A percentile compares a stretch with the other conserved stretches of the same genome.
These are phyloP conservation scores for Pulveroboletus ravenelii DNA, from an alignment of 768 basidiomycete genomes.

Conservation along the genomic window DNA sequence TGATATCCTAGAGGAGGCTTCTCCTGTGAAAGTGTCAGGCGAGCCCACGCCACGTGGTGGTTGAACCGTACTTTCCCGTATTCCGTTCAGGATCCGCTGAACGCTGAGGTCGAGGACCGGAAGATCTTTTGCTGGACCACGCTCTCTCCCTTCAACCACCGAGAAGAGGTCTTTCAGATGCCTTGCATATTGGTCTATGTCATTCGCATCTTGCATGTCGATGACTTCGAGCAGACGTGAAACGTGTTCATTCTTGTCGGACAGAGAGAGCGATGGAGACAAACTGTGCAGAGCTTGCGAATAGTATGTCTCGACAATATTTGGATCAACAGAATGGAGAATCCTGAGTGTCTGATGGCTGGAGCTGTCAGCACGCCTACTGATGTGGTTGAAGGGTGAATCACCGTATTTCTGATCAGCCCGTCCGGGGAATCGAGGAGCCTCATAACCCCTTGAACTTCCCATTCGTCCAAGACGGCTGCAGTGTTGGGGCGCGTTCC, in stretches of 20 bases:
- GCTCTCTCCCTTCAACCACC: slow-evolving; percentile 32
- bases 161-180: slow-evolving; percentile 42
- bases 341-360: slow-evolving; percentile 53
- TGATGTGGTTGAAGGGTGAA: slow-evolving; percentile 4
- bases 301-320: slow-evolving; percentile 55
- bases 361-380: slow-evolving; percentile 1
- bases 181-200: slow-evolving; percentile 57
- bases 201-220: slow-evolving; percentile 40
- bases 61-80: slow-evolving; percentile 44
- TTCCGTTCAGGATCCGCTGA: slow-evolving; percentile 47
- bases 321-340: slow-evolving; percentile 52
- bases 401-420: slow-evolving; percentile 55
- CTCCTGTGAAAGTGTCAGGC: slow-evolving; percentile 32
- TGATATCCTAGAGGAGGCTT: slow-evolving; percentile 37
- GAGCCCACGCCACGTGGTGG: background rate
- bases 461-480: slow-evolving; percentile 60
- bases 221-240: slow-evolving; percentile 53
- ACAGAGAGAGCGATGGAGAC: slow-evolving; percentile 29
- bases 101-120: slow-evolving; percentile 53
- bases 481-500: slow-evolving; percentile 50
- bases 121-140: slow-evolving; percentile 27
- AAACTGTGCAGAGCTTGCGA: slow-evolving; percentile 38
- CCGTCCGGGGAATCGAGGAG: slow-evolving; percentile 58
- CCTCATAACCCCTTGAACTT: slow-evolving; percentile 69
- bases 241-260: slow-evolving; percentile 40